phyloP scores from a whole-genome alignment of 2,329 filamentous ascomycete genomes.

The Pseudocercospora fijiensis region DNA sequence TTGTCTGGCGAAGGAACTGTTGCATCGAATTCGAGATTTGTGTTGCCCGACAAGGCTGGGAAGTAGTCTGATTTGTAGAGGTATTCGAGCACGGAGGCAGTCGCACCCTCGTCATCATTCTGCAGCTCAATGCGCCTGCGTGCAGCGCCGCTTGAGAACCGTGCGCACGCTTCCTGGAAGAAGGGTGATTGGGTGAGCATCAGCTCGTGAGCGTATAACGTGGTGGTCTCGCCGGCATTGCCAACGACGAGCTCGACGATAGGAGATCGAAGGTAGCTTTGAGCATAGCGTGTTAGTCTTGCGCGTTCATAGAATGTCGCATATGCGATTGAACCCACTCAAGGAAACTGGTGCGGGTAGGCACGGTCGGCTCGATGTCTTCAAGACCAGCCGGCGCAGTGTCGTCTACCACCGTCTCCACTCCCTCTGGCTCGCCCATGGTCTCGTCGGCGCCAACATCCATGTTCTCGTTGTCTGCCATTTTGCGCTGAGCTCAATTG shows the following conservation, averaged over 20 bases:
- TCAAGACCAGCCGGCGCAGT: constrained; percentile 41
- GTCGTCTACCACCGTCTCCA: constrained; percentile 35
- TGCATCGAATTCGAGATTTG: constrained; percentile 67
- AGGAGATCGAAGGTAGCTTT: constrained; percentile 50
- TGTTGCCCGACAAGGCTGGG: constrained; percentile 60
- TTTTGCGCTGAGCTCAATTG: constrained; percentile 13
- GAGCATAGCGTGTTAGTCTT: neutral
- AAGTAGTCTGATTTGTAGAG: constrained; percentile 88
- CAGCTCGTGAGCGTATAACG: constrained; percentile 76
- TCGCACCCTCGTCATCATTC: constrained; percentile 68
- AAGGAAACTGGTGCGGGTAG: constrained; percentile 46
- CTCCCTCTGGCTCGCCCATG: constrained; percentile 44
- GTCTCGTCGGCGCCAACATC: constrained; percentile 49
- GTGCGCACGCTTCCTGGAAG: constrained; percentile 63
- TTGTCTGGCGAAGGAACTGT: constrained; percentile 67
- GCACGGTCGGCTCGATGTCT: constrained; percentile 44
- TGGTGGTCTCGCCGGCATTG: constrained; percentile 57
- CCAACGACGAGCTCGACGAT: constrained; percentile 50
- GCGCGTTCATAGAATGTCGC: neutral
- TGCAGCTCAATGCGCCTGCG: constrained; percentile 68
- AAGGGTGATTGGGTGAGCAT: constrained; percentile 73
- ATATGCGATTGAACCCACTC: constrained; percentile 40
- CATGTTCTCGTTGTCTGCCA: constrained; percentile 37
- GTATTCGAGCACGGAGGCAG: constrained; percentile 77
- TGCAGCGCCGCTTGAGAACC: constrained; percentile 57